These are phyloP conservation scores for Saturnispora besseyi DNA, from an alignment of 805 yeast species.

Conservation along the genomic window DNA sequence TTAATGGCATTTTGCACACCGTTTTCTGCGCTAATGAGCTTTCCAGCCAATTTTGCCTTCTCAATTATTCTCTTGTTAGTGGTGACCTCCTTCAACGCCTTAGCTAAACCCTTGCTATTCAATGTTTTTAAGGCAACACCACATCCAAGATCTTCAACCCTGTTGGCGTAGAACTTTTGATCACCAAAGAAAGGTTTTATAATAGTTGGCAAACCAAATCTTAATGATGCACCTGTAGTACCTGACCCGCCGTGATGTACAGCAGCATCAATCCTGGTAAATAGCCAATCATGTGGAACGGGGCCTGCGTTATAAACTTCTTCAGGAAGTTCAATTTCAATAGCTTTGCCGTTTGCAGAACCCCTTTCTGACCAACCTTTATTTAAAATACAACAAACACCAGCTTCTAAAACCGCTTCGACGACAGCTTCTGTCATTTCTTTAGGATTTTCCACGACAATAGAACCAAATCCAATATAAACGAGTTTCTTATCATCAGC, in stretches of 20 bases:
- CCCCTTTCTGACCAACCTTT: slow-evolving; percentile 90
- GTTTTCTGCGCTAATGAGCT: slow-evolving; percentile 56
- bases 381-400: slow-evolving; percentile 76
- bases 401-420: slow-evolving; percentile 72
- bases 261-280: slow-evolving; percentile 82
- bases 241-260: slow-evolving; percentile 98
- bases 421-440: slow-evolving; percentile 70
- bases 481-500: slow-evolving; percentile 59
- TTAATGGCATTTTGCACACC: slow-evolving; percentile 76
- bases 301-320: slow-evolving; percentile 62
- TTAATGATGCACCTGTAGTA: slow-evolving; percentile 84
- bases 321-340: slow-evolving; percentile 48
- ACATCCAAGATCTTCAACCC: slow-evolving; percentile 84
- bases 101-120: slow-evolving; percentile 51
- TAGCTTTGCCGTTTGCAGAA: slow-evolving; percentile 25
- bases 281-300: slow-evolving; percentile 91
- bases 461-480: slow-evolving; percentile 93
- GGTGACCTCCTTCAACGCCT: slow-evolving; percentile 63
- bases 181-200: slow-evolving; percentile 95
- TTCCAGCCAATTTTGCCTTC: slow-evolving; percentile 57
- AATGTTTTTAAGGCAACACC: slow-evolving; percentile 67
- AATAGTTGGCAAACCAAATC: slow-evolving; percentile 82
- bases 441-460: slow-evolving; percentile 77
- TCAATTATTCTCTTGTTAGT: slow-evolving; percentile 57
- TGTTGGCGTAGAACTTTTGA: slow-evolving; percentile 81